Base-by-base conservation (phyloP, 495 filamentous ascomycete genomes). In the Apiosordaria backusii region DNA sequence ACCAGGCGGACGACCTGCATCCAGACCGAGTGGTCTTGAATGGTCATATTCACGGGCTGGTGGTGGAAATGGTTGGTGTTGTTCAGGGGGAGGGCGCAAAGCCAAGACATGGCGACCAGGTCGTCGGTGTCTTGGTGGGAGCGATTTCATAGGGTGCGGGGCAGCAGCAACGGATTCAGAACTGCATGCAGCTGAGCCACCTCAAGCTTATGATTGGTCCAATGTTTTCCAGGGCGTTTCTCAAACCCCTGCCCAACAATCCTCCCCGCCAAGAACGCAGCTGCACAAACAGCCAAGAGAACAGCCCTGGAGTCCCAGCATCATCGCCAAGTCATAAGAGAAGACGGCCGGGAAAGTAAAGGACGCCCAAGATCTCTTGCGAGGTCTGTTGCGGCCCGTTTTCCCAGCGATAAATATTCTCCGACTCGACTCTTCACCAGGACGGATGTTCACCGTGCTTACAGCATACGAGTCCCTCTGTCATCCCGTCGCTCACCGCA, bases 131-230 rank as follows among this genome's bases (percentile, higher is more conserved):
- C 62, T 60, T 22, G 64, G 24, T 55, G 23, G 50, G 26, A 69
- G 66, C 60, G 61, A 71, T 65, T 67, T 66, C 70, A 71, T 72
- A 69, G 70, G 72, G 23, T 68, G 68, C 45, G 66, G 60, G 54
- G 26, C 29, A 2, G 27, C 61, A 35, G 21, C 18, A 29, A 54
- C 23, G 70, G 68, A 68, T 71, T 74, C 72, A 74, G 60, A 70
- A 62, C 4, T 60, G 50, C 55, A 58, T 63, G 64, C 60, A 70
- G 55, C 64, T 58, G 64, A 64, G 6, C 55, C 55, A 26, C 15
- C 4, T 19, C 0, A 4, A 9, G 7, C 21, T 27, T 40, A 15
- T 70, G 54, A 70, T 70, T 70, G 65, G 68, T 57, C 50, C 16
- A 25, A 1, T 66, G 63, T 65, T 68, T 67, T 54, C 18, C 27